phyloP scores from a whole-genome alignment of 257 asterid species.

The Scutellaria barbata region DNA sequence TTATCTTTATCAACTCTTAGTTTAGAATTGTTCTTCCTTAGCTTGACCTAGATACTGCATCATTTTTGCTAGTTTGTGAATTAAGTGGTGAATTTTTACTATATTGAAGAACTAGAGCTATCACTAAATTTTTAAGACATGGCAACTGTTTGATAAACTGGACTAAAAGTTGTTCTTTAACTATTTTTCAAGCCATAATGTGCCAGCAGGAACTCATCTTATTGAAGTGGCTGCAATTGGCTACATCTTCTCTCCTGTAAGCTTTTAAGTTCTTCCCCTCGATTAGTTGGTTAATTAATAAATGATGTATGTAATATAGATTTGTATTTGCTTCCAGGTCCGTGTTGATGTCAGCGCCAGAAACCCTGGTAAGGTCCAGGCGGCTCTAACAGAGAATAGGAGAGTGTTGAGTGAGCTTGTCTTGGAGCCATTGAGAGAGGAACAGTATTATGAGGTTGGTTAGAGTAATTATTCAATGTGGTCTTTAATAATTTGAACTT shows the following conservation, averaged over 20 bases:
- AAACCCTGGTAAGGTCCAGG: constrained; percentile 97
- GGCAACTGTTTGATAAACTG: constrained; percentile 11
- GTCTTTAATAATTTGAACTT: constrained; percentile 5
- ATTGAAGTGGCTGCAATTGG: constrained; percentile 93
- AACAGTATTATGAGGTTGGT: constrained; percentile 86
- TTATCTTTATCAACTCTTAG: constrained; percentile 6
- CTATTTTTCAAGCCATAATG: constrained; percentile 70
- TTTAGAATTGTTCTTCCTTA: constrained; percentile 3
- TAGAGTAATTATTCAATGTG: neutral
- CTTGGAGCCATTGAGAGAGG: constrained; percentile 90
- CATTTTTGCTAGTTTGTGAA: constrained; percentile 22
- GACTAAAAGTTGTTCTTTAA: constrained; percentile 52
- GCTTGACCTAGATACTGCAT: constrained; percentile 12
- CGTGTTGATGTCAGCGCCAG: constrained; percentile 98
- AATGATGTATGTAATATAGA: constrained; percentile 23
- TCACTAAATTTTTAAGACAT: constrained; percentile 27
- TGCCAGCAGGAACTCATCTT: constrained; percentile 97
- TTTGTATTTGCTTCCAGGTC: constrained; percentile 50
- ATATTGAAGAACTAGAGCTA: constrained; percentile 25
- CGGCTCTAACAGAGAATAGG: constrained; percentile 93
- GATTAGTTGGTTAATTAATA: constrained; percentile 21
- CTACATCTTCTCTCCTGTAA: constrained; percentile 92
- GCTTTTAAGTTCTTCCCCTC: constrained; percentile 33
- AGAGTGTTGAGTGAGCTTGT: constrained; percentile 81
- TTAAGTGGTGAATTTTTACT: constrained; percentile 11